These are phyloP conservation scores for Aspergillus bertholletiae DNA, from an alignment of 495 filamentous ascomycete species.

Conservation along the genomic window DNA sequence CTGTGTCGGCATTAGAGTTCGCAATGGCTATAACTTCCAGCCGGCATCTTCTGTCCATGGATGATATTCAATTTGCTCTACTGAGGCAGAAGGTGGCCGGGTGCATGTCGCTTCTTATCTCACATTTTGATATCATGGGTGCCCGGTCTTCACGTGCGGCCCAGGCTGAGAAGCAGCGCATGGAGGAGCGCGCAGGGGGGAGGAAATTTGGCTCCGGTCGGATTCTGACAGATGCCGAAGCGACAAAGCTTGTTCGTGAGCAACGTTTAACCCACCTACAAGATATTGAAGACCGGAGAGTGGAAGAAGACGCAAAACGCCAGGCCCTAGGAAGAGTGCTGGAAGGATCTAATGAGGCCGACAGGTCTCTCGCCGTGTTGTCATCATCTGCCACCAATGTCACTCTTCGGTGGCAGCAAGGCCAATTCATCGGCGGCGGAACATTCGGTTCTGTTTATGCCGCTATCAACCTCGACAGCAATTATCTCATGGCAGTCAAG, in stretches of 20 bases:
- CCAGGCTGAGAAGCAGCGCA: slow-evolving; percentile 80
- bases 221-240: slow-evolving; percentile 82
- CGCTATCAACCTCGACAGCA: slow-evolving; percentile 93
- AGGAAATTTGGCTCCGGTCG: slow-evolving; percentile 71
- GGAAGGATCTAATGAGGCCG: slow-evolving; percentile 91
- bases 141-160: slow-evolving; percentile 89
- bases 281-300: slow-evolving; percentile 72
- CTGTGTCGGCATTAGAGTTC: slow-evolving; percentile 91
- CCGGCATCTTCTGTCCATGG: slow-evolving; percentile 82
- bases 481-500: slow-evolving; percentile 96
- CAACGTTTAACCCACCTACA: slow-evolving; percentile 66
- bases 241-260: slow-evolving; percentile 64
- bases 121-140: slow-evolving; percentile 98
- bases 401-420: slow-evolving; percentile 94
- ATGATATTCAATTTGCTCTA: slow-evolving; percentile 76
- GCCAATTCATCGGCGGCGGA: slow-evolving; percentile 93
- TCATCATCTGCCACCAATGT: slow-evolving; percentile 94
- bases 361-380: slow-evolving; percentile 88
- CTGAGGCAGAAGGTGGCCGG: slow-evolving; percentile 87
- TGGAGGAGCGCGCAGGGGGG: slow-evolving; percentile 72
- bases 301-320: slow-evolving; percentile 79
- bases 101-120: slow-evolving; percentile 96
- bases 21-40: slow-evolving; percentile 95
- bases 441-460: slow-evolving; percentile 97
- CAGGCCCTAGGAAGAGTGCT: slow-evolving; percentile 85